These are phyloP conservation scores for Eutrema yunnanense DNA, from an alignment of 345 rosid genomes.

Conservation along the genomic window DNA sequence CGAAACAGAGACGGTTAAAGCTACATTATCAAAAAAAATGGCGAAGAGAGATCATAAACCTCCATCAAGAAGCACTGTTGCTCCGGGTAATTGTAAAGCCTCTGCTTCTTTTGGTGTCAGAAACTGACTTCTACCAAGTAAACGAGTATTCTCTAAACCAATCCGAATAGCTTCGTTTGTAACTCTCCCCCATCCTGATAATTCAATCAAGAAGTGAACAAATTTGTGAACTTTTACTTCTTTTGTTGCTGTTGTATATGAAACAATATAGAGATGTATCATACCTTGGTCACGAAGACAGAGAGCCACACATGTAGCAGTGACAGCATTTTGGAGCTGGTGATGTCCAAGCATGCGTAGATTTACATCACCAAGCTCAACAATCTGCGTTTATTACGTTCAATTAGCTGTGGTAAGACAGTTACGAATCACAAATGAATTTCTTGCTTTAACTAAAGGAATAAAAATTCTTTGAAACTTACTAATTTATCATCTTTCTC, in stretches of 20 bases:
- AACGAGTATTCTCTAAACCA: conserved; percentile 68
- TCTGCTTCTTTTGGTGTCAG: conserved; percentile 52
- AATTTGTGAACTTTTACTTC: neutral
- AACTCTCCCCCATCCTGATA: conserved; percentile 59
- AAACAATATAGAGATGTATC: neutral
- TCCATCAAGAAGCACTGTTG: too few species aligned
- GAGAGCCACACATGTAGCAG: too few species aligned
- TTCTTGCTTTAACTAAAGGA: neutral
- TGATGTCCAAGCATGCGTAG: conserved; percentile 75
- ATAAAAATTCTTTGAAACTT: conserved; percentile 12
- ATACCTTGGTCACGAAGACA: conserved; percentile 41
- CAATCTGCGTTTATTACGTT: conserved; percentile 38
- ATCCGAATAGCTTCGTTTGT: conserved; percentile 60
- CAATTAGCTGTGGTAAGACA: neutral
- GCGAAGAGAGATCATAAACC: neutral
- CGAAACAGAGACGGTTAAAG: neutral
- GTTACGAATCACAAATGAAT: neutral
- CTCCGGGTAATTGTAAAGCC: neutral
- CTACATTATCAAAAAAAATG: neutral
- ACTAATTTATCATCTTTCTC: conserved; percentile 48
- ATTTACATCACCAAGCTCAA: conserved; percentile 52
- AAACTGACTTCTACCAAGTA: conserved; percentile 88
- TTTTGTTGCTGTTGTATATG: neutral
- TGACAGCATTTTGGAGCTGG: conserved; percentile 72
- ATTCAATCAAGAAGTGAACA: conserved; percentile 8